Evolutionary conservation across 2,329 filamentous ascomycete genomes (phyloP), one percentile per base, ranked within the genome.

Genomic region (Aureobasidium lini): DNA sequence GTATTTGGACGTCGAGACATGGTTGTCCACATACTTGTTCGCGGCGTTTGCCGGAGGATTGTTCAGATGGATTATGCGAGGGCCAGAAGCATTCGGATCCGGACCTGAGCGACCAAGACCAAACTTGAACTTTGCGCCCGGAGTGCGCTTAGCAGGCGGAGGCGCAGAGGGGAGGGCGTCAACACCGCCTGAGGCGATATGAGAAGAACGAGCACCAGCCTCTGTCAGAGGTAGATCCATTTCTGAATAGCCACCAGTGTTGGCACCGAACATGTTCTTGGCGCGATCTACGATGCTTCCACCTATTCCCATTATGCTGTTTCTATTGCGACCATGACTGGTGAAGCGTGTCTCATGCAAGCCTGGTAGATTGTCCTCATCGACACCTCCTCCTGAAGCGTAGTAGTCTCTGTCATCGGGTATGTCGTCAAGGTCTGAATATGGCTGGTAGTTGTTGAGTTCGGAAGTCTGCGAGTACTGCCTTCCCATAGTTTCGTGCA

Each of bases 171-270:
- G 54, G 7, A 60, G 59, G 31, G 62, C 61, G 43, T 66, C 60
- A 43, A 60, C 61, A 39, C 61, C 60, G 76, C 76, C 58, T 78
- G 67, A 68, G 75, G 73, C 49, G 13, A 57, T 47, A 10, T 60
- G 49, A 18, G 73, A 70, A 64, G 76, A 75, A 66, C 80, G 76
- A 49, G 79, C 81, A 57, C 80, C 83, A 48, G 87, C 77, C 71
- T 97, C 90, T 5, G 93, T 97, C 73, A 99, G 79, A 13, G 94
- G 94, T 58, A 99, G 79, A 71, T 99, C 93, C 94, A 99, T 99
- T 75, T 97, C 94, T 36, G 93, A 96, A 74, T 99, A 97, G 63
- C 88, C 82, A 23, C 82, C 80, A 7, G 84, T 87, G 9, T 84
- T 87, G 85, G 96, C 91, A 57, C 94, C 93, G 62, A 99, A 77